Base-by-base conservation (phyloP, 257 asterid species). In the Thymus mandschuricus region DNA sequence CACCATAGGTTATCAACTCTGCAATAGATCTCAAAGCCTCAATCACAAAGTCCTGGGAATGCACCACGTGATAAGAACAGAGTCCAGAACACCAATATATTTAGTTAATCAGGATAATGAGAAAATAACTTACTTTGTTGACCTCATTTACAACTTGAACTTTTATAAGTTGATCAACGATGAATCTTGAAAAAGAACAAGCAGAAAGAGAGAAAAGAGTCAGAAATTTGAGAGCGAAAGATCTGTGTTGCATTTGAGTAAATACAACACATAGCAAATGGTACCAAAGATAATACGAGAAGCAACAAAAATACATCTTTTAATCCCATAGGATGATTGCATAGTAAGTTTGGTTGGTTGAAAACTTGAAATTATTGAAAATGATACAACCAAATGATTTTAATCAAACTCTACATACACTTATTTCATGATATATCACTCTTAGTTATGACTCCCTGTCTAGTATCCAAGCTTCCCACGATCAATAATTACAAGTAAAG, bases 1-100 rank as follows among this genome's bases (percentile, higher is more conserved):
- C 99, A 34, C 99, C 99, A 45, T 89, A 94, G 48, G 97, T 94
- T 75, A 94, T 86, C 77, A 94, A 79, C 85, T 94, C 99, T 8
- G 99, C 88, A 60, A 92, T 85, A 49, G 98, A 89, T 88, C 99
- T 85, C 88, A 94, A 76, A 66, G 99, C 96, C 87, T 94, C 99
- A 65, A 94, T 85, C 62, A 94, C 97, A 78, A 92, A 88, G 68
- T 86, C 98, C 99, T 94, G 84, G 71, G 81, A 33, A 28, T 43
- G 75, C 40, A 81, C 13, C 63, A 67, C 35, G 43, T 61, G 45
- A 56, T 60, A 66, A 29, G 69, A 79, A 40, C 65, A 45, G 35
- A 21, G 30, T 35, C 62, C 41, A 71, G 27, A 69, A 55, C 34
- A 63, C 60, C 54, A 64, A 69, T 40, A 44, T 3, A 38, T n/a